A percentile compares a stretch with the other conserved stretches of the same genome.
phyloP scores from a whole-genome alignment of 2,329 filamentous ascomycete genomes.

The Cladosporium sp. region DNA sequence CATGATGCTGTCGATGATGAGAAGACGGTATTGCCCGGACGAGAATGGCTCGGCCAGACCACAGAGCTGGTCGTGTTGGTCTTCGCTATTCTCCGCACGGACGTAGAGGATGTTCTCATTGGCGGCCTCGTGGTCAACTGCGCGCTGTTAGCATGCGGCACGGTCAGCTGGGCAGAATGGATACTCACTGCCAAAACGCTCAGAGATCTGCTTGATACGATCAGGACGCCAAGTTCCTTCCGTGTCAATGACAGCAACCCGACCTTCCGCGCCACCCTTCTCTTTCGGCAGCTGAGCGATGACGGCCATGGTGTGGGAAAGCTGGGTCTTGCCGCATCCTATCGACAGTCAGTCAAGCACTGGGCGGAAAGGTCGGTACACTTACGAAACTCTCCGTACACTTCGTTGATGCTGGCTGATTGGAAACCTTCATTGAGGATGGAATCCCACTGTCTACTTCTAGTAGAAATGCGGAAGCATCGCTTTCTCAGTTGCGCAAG shows the following conservation, averaged over 20 bases:
- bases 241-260: conserved; percentile 68
- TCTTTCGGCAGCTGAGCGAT: conserved; percentile 59
- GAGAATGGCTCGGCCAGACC: conserved; percentile 63
- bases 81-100: conserved; percentile 66
- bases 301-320: conserved; percentile 69
- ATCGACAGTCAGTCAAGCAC: conserved; percentile 22
- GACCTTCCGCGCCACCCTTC: conserved; percentile 67
- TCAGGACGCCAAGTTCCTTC: conserved; percentile 69
- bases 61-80: conserved; percentile 66
- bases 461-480: conserved; percentile 67
- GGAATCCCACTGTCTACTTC: conserved; percentile 68
- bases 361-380: too few relatives aligned
- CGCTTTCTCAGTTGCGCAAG: conserved; percentile 63
- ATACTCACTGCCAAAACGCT: conserved; percentile 58
- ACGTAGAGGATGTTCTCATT: conserved; percentile 70
- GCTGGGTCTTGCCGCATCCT: conserved; percentile 67
- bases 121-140: conserved; percentile 58
- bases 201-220: conserved; percentile 66
- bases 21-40: conserved; percentile 64
- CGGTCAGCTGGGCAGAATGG: neutral
- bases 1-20: conserved; percentile 72
- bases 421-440: conserved; percentile 69
- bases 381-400: conserved; percentile 60
- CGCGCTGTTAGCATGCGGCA: neutral
- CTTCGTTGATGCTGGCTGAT: conserved; percentile 69